A percentile compares a stretch with the other conserved stretches of the same genome.
Evolutionary conservation across 2,329 filamentous ascomycete genomes (phyloP).

Genomic region (Diaporthe ampelina): DNA sequence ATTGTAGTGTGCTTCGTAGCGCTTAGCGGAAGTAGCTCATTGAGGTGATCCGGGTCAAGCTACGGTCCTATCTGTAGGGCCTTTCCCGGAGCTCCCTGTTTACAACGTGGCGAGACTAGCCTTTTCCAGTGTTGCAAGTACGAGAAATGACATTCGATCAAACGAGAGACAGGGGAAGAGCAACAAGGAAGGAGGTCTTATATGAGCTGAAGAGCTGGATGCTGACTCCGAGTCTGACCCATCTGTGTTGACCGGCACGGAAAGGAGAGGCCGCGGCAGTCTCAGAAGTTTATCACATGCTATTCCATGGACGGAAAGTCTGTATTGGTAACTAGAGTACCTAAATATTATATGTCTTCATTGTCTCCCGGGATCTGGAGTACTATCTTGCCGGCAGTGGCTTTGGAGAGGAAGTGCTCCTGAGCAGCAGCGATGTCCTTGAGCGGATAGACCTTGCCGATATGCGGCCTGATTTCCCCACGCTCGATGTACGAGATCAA

Average conservation of each 20-base stretch:
- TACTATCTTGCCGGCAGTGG: not conserved
- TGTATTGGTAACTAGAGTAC: not conserved
- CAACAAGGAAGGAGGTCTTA: not conserved
- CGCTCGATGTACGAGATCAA: conserved; percentile 3
- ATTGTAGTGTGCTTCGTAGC: not conserved
- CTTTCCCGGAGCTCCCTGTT: no score
- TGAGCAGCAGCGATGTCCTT: not conserved
- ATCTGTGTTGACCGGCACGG: not conserved
- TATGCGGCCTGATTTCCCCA: conserved; percentile 2
- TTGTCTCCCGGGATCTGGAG: not conserved
- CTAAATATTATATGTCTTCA: not conserved
- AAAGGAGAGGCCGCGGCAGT: no score
- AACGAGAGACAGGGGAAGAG: no score
- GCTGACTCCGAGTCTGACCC: not conserved
- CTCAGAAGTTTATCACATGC: no score
- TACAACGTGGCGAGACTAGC: no score
- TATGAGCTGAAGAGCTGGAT: not conserved
- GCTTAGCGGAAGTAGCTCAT: not conserved
- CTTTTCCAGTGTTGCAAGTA: no score
- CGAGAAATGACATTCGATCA: no score
- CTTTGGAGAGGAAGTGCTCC: not conserved
- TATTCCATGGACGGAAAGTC: not conserved
- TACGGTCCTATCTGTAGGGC: no score
- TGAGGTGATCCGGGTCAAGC: not conserved
- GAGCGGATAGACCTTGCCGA: not conserved